phyloP scores from a whole-genome alignment of 192 early-diverging fungal species.

The Lobosporangium transversale region DNA sequence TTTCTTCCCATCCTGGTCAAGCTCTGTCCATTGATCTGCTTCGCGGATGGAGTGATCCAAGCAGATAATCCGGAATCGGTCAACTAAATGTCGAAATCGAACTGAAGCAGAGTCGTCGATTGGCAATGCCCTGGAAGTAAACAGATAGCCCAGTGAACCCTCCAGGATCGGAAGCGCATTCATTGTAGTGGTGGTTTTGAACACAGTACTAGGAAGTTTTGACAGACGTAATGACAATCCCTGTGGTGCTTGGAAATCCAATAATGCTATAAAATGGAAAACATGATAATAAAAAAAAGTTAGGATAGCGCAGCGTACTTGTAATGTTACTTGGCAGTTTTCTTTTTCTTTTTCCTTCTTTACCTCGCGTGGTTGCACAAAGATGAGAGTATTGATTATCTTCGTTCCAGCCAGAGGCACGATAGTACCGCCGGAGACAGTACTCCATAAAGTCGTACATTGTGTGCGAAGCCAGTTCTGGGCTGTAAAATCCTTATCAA shows the following conservation, averaged over 20 bases:
- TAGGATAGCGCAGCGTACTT: not conserved
- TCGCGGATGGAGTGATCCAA: slow-evolving; percentile 45
- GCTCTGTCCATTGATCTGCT: slow-evolving; percentile 47
- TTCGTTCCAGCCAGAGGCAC: slow-evolving; percentile 80
- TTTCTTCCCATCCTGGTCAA: slow-evolving; percentile 33
- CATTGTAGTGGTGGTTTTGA: slow-evolving; percentile 82
- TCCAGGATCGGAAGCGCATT: slow-evolving; percentile 64
- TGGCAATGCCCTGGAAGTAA: slow-evolving; percentile 76
- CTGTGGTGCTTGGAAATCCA: slow-evolving; percentile 85
- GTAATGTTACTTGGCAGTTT: not conserved
- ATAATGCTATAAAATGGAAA: slow-evolving; percentile 58
- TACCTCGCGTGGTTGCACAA: slow-evolving; percentile 72
- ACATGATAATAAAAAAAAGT: not conserved
- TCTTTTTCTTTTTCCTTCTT: not conserved
- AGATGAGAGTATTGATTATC: slow-evolving; percentile 86
- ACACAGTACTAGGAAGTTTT: slow-evolving; percentile 78
- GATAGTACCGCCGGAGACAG: slow-evolving; percentile 82
- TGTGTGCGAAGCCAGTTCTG: slow-evolving; percentile 43
- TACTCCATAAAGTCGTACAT: slow-evolving; percentile 88
- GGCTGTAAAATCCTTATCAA: not conserved
- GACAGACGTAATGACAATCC: slow-evolving; percentile 78
- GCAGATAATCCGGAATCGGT: slow-evolving; percentile 60
- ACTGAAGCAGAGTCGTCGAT: slow-evolving; percentile 64
- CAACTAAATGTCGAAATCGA: slow-evolving; percentile 60
- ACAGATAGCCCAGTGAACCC: slow-evolving; percentile 82